Percentiles rank a stretch among this genome's conserved stretches.
Conservation (phyloP, 2,329 filamentous ascomycete species). For the Fusarium sacchari region DNA sequence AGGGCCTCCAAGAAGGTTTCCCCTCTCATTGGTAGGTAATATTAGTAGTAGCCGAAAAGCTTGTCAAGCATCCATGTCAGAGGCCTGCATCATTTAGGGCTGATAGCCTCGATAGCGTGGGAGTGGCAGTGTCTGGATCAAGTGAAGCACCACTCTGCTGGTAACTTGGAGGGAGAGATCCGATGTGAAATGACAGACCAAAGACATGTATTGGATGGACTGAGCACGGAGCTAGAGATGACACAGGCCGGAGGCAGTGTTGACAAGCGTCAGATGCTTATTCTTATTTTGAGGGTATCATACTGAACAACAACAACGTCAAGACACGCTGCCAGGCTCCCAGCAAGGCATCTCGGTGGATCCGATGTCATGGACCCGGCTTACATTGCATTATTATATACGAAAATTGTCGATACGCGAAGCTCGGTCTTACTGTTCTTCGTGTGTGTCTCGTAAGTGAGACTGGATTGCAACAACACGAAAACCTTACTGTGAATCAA, state of each 20-base stretch:
- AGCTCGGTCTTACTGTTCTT: neutral
- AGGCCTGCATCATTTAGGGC: conserved; percentile 37
- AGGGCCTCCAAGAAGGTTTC: conserved; percentile 2
- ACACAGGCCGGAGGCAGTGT: conserved; percentile 30
- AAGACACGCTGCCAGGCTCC: neutral
- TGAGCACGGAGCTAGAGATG: conserved; percentile 11
- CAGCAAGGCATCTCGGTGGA: conserved; percentile 19
- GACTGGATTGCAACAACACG: neutral
- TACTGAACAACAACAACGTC: neutral
- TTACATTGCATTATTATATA: conserved; percentile 12
- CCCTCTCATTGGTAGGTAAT: conserved; percentile 33
- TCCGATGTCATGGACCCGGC: neutral
- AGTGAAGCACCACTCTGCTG: conserved; percentile 26
- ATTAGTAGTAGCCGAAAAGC: conserved; percentile 29
- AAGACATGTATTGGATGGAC: conserved; percentile 10
- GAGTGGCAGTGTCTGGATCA: conserved; percentile 27
- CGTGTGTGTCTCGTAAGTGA: neutral
- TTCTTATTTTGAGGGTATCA: conserved; percentile 29
- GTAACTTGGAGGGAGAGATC: conserved; percentile 23
- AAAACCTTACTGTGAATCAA: neutral
- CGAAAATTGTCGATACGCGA: conserved; percentile 10
- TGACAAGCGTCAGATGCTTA: conserved; percentile 31
- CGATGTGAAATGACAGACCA: neutral
- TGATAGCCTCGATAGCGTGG: conserved; percentile 30
- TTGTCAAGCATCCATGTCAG: conserved; percentile 21